Evolutionary conservation across 225 moss, liverwort and hornwort species (phyloP), one percentile per base, ranked within the genome.

Genomic region (Ulota crispa): DNA sequence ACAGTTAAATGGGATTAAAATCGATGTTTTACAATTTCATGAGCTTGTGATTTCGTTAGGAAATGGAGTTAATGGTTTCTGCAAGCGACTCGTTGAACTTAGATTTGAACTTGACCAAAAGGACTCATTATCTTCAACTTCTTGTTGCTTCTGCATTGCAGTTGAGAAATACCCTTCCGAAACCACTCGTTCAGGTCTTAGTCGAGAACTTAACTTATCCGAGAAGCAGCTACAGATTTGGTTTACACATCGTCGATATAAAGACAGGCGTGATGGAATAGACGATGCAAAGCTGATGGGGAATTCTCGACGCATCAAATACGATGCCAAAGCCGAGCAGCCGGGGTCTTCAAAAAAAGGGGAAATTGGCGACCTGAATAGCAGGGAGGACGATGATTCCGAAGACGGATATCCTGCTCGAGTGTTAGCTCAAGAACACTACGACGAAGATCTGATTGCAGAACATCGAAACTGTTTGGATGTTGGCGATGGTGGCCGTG

Each of bases 141-240:
- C 3, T 71, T 63, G 36, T 71, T 80, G 72, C 60, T 68, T 19
- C 21, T 61, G 67, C 9, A 68, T 83, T 86, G 88, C 87, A 77
- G 86, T 20, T 24, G 91, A 94, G 45, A 94, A 91, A 54, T 94
- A 94, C 67, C 94, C 94, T 0, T 92, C 94, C 2, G 94, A 94
- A 65, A 85, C 81, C 64, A 89, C 90, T 19, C 89, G 92, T n/a
- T 83, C 86, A 21, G 85, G 78, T 64, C 69, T 92, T 21, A 91
- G 94, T 73, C 78, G 81, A 32, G 87, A 92, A 37, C 91, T 94
- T 19, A 87, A 86, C n/a, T 83, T 94, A 18, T 94, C 94, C 3
- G 94, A 94, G 77, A 94, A 94, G 85, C 94, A 94, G 79, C 88
- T 94, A 72, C 94, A 94, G 79, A 91, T 94, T 23, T 94, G 94